phyloP scores from a whole-genome alignment of 2,329 filamentous ascomycete genomes.

The Clonostachys byssicola region DNA sequence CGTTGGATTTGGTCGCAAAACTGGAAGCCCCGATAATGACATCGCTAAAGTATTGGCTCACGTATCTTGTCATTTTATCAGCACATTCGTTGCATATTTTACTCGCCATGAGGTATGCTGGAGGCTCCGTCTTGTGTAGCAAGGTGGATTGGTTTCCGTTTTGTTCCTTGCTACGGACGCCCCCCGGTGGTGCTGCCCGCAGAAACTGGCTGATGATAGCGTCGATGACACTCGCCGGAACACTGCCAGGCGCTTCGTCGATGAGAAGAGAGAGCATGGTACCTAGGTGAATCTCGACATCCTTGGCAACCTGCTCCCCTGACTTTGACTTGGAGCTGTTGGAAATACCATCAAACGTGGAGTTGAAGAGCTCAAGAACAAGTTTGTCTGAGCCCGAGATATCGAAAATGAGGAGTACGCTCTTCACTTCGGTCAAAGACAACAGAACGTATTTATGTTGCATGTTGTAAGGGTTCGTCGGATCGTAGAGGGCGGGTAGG shows the following conservation, averaged over 20 bases:
- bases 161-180: constrained; percentile 56
- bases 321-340: constrained; percentile 68
- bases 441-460: constrained; percentile 90
- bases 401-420: constrained; percentile 86
- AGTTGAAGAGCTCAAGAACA: constrained; percentile 76
- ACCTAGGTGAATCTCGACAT: constrained; percentile 90
- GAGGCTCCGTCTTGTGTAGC: constrained; percentile 80
- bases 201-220: constrained; percentile 95
- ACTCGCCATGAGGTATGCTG: constrained; percentile 95
- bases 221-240: constrained; percentile 82
- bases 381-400: constrained; percentile 78
- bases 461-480: constrained; percentile 83
- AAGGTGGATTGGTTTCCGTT: constrained; percentile 80
- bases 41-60: constrained; percentile 95
- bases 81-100: constrained; percentile 84
- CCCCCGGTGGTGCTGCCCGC: constrained; percentile 70
- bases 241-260: constrained; percentile 69
- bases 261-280: constrained; percentile 80
- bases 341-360: constrained; percentile 89
- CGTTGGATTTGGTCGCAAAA: constrained; percentile 49
- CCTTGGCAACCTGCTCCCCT: constrained; percentile 83
- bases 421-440: constrained; percentile 90
- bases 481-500: constrained; percentile 80
- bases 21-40: constrained; percentile 86
- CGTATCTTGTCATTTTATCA: constrained; percentile 91